These are phyloP conservation scores for Combretum micranthum DNA, from an alignment of 345 rosid genomes.

Conservation along the genomic window DNA sequence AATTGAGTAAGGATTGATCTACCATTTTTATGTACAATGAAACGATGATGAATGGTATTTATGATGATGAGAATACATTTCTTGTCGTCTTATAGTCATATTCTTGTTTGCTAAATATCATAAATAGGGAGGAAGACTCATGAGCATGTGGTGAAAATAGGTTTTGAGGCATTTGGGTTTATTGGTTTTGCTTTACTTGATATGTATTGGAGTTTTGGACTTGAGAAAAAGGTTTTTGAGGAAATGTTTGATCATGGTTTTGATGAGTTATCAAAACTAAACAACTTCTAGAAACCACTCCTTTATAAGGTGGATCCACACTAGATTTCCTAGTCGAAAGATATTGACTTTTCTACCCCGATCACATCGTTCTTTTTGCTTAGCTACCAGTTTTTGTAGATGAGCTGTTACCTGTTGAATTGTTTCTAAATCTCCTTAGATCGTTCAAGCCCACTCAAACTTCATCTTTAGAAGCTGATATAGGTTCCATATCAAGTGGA, in stretches of 20 bases:
- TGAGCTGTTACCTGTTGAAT: no score
- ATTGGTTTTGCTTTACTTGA: constrained; percentile 21
- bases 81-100: constrained; percentile 23
- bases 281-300: no score
- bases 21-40: constrained; percentile 17
- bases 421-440: no score
- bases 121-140: constrained; percentile 24
- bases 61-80: constrained; percentile 26
- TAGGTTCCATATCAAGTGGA: no score
- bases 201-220: constrained; percentile 11
- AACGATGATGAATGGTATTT: constrained; percentile 11
- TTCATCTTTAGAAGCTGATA: no score
- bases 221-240: constrained; percentile 1
- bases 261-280: no score
- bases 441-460: no score
- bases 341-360: no score
- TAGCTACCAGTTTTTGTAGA: no score
- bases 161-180: constrained; percentile 28
- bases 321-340: no score
- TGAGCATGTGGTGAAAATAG: constrained; percentile 28
- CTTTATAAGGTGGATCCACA: no score
- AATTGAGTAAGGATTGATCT: constrained; percentile 9
- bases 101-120: constrained; percentile 22
- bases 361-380: no score
- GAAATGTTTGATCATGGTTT: constrained; percentile 9